Evolutionary conservation across 139 green algal genomes (phyloP), one percentile per base, ranked within the genome.

Genomic region (Chlorella sorokiniana): DNA sequence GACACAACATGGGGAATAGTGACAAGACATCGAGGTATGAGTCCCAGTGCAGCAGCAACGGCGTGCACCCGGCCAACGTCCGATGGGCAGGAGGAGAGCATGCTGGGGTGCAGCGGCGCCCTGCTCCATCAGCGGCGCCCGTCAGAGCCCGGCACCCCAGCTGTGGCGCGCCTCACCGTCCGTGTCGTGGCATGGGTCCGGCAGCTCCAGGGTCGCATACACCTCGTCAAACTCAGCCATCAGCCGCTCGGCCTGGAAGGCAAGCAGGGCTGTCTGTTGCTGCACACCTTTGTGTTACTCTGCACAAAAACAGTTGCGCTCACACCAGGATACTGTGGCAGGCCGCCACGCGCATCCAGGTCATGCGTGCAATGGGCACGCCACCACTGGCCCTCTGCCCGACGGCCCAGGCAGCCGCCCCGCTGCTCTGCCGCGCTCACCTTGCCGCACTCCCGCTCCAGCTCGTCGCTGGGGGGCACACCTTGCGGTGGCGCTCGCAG

Each of bases 401-500:
- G n/a, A n/a, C n/a, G n/a, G n/a, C n/a, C 10, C 63, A 31, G 44
- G 33, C 63, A 29, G 2, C 33, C 63, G 44, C 11, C 9, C 63
- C 22, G 4, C 10, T 33, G 7, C 38, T 35, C 54, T 38, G 56
- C 42, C 59, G 11, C 59, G 11, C 75, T 23, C 35, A 81, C 93
- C 85, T 89, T 86, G 69, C 51, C 63, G 79, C 93, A 97, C 75
- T 93, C 91, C 8, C 71, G 51, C 1, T 82, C 29, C 56, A 97
- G 86, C 87, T 95, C 87, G 40, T 92, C 81, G 3, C 81, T 88
- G 14, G 84, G 83, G 87, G 85, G 86, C 94, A 97, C 64, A 90
- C 72, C 20, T 75, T 69, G 10, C 88, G 72, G 85, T 95, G 90
- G 71, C 85, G 93, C 80, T 96, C 88, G 77, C 94, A 97, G 67